phyloP scores from a whole-genome alignment of 2,329 filamentous ascomycete genomes.

The Colletotrichum shisoi region DNA sequence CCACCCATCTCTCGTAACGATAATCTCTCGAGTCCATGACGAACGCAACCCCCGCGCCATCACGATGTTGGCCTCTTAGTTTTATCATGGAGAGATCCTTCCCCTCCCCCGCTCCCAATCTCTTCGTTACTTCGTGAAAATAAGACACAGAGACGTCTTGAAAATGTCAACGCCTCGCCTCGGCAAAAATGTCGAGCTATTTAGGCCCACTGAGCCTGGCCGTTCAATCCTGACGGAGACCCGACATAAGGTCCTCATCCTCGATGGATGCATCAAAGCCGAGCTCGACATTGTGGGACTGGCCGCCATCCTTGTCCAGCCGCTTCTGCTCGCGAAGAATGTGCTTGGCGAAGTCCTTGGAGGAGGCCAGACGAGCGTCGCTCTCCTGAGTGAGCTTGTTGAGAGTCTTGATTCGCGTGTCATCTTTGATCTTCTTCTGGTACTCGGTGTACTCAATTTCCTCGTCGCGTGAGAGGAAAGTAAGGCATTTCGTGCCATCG shows the following conservation, averaged over 20 bases:
- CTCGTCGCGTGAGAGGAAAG: slow-evolving; percentile 56
- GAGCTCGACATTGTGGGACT: slow-evolving; percentile 44
- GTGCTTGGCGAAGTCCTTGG: slow-evolving; percentile 64
- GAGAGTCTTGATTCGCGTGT: slow-evolving; percentile 57
- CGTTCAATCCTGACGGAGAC: slow-evolving; percentile 44
- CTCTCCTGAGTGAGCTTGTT: slow-evolving; percentile 59
- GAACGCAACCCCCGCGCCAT: slow-evolving; percentile 11
- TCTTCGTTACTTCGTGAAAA: slow-evolving; percentile 32
- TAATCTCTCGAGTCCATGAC: slow-evolving; percentile 8
- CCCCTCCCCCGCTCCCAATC: slow-evolving; percentile 4
- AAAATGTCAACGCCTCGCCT: neutral
- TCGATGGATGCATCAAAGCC: slow-evolving; percentile 60
- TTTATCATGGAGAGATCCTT: neutral
- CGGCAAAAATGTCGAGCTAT: neutral
- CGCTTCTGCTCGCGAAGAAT: slow-evolving; percentile 57
- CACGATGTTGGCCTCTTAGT: neutral
- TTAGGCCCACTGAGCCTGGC: neutral
- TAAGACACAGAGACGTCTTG: slow-evolving; percentile 4
- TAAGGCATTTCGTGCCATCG: slow-evolving; percentile 57
- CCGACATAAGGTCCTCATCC: slow-evolving; percentile 70
- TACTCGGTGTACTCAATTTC: slow-evolving; percentile 61
- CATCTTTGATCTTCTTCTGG: slow-evolving; percentile 54
- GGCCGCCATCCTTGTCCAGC: slow-evolving; percentile 53
- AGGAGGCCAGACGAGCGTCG: slow-evolving; percentile 63
- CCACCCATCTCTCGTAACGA: slow-evolving; percentile 9